Percentiles rank a stretch among this genome's conserved stretches.
Conservation (phyloP, 176 grass and related monocot species). For the Miscanthus lutarioriparius region DNA sequence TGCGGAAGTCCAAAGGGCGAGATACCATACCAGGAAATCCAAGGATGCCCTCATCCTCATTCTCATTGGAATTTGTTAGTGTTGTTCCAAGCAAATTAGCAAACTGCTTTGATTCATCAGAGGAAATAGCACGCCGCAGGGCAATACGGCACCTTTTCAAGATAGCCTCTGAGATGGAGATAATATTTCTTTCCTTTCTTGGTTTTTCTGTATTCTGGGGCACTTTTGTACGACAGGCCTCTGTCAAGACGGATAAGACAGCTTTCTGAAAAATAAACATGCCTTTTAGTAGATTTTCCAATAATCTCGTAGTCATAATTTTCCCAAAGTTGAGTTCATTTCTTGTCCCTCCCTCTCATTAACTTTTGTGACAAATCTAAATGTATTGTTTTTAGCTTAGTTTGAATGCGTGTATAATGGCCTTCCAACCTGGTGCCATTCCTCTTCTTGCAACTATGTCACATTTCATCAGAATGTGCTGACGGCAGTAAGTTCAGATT, state of each 20-base stretch:
- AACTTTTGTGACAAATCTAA: slow-evolving; percentile 6
- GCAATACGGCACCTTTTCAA: slow-evolving; percentile 83
- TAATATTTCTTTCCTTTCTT: slow-evolving; percentile 52
- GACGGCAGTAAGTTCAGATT: slow-evolving; percentile 14
- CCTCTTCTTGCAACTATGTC: slow-evolving; percentile 5
- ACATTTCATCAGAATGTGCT: neutral
- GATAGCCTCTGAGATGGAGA: slow-evolving; percentile 78
- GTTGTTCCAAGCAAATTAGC: slow-evolving; percentile 95
- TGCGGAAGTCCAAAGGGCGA: slow-evolving; percentile 91
- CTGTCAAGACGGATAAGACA: slow-evolving; percentile 75
- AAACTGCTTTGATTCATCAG: slow-evolving; percentile 85
- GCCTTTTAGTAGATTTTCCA: slow-evolving; percentile 21
- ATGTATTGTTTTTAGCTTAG: neutral
- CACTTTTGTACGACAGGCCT: slow-evolving; percentile 55
- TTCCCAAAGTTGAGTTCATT: neutral
- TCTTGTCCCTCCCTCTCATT: slow-evolving; percentile 1
- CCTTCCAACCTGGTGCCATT: slow-evolving; percentile 1
- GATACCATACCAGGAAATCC: slow-evolving; percentile 97
- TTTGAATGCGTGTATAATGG: neutral
- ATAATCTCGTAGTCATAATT: slow-evolving; percentile 4
- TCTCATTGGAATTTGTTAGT: slow-evolving; percentile 76
- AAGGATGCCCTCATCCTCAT: slow-evolving; percentile 95
- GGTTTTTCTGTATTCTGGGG: slow-evolving; percentile 53
- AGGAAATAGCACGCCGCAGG: slow-evolving; percentile 65
- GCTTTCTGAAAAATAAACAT: slow-evolving; percentile 70